Conservation (phyloP, 2,329 filamentous ascomycete genomes). For the Diplodia mutila region DNA sequence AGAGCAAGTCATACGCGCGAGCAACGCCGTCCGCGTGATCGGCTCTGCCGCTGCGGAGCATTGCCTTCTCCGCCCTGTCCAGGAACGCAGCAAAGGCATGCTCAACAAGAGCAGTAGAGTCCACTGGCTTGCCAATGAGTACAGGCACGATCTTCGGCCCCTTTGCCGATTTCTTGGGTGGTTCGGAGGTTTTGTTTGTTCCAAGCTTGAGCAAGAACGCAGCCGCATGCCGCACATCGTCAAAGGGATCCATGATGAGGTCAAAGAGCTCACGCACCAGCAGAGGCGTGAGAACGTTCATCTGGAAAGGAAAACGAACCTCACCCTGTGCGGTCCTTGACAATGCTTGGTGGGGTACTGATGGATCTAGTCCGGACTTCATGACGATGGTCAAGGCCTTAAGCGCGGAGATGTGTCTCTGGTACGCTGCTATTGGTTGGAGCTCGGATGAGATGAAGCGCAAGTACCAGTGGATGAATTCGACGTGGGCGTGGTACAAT, state of each 20-base stretch:
- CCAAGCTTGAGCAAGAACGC: slow-evolving; percentile 49
- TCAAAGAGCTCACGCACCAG: slow-evolving; percentile 71
- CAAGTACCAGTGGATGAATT: slow-evolving; percentile 76
- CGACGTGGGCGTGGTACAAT: slow-evolving; percentile 54
- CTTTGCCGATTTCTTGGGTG: not conserved
- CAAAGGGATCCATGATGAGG: slow-evolving; percentile 85
- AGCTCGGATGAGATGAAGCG: slow-evolving; percentile 74
- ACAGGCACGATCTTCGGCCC: slow-evolving; percentile 1
- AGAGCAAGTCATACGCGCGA: slow-evolving; percentile 72
- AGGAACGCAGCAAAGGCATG: slow-evolving; percentile 35
- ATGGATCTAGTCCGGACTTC: slow-evolving; percentile 66
- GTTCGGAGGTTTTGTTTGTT: not conserved
- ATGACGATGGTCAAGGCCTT: slow-evolving; percentile 71
- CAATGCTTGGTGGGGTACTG: slow-evolving; percentile 42
- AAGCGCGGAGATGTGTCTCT: slow-evolving; percentile 81
- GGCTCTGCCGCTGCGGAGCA: slow-evolving; percentile 75
- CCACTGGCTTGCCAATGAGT: not conserved
- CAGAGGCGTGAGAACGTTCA: slow-evolving; percentile 48
- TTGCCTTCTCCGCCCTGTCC: slow-evolving; percentile 55
- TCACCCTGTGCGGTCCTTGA: slow-evolving; percentile 56
- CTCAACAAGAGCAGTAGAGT: not conserved
- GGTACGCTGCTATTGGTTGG: slow-evolving; percentile 81
- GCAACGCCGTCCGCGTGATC: slow-evolving; percentile 93
- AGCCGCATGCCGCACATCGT: slow-evolving; percentile 74
- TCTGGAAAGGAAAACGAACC: slow-evolving; percentile 54